Evolutionary conservation across 106 monocot genomes (phyloP).

Genomic region (Dendrobium chrysotoxum): DNA sequence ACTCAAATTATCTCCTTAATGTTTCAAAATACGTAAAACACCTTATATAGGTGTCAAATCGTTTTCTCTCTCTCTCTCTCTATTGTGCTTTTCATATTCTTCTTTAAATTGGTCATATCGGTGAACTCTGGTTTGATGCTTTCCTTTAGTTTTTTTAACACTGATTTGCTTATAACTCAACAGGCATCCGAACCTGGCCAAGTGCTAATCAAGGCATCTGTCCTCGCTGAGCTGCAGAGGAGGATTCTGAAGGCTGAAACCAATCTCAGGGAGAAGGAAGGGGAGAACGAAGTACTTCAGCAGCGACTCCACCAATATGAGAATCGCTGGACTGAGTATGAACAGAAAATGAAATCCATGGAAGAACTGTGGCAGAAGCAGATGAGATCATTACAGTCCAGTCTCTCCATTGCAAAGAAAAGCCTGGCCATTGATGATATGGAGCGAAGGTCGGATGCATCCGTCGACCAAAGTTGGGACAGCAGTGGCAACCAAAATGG

Average conservation of each 20-base stretch:
- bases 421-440: conserved; percentile 55
- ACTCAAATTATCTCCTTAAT: no score
- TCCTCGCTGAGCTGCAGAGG: conserved; percentile 78
- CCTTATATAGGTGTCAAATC: no score
- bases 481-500: not conserved
- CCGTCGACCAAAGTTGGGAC: conserved; percentile 33
- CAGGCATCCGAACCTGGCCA: conserved; percentile 49
- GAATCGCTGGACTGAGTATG: conserved; percentile 82
- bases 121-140: no score
- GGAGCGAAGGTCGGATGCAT: conserved; percentile 44
- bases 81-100: no score
- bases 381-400: conserved; percentile 80
- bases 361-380: conserved; percentile 99
- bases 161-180: no score
- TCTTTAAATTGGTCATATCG: no score
- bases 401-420: conserved; percentile 75
- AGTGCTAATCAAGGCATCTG: conserved; percentile 66
- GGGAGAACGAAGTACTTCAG: conserved; percentile 80
- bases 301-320: conserved; percentile 85
- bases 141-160: no score
- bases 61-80: no score
- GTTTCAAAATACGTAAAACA: no score
- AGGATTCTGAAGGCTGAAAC: conserved; percentile 82
- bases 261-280: conserved; percentile 67
- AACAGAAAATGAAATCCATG: conserved; percentile 94